A percentile compares a stretch with the other conserved stretches of the same genome.
These are phyloP conservation scores for Thermoascus crustaceus DNA, from an alignment of 2,329 filamentous ascomycete species.

Conservation along the genomic window DNA sequence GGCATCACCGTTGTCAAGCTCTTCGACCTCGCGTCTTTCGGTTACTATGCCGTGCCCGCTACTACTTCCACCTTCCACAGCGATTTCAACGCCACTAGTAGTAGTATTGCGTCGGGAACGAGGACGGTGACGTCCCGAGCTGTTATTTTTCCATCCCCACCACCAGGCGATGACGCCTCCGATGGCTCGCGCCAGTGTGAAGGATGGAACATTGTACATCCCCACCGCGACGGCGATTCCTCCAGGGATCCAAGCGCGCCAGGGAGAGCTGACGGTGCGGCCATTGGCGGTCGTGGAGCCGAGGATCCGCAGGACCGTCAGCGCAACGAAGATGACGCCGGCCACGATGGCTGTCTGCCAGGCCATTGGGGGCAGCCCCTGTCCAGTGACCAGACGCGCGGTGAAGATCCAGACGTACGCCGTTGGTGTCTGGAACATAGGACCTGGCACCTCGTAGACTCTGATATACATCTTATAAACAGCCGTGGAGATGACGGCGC, in stretches of 20 bases:
- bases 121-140: constrained; percentile 37
- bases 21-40: background rate
- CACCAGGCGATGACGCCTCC: constrained; percentile 72
- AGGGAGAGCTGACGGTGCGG: constrained; percentile 40
- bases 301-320: constrained; percentile 63
- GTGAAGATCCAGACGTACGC: constrained; percentile 98
- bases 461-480: constrained; percentile 86
- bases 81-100: background rate
- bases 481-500: constrained; percentile 74
- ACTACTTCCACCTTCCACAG: background rate
- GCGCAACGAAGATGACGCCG: constrained; percentile 62
- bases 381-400: constrained; percentile 80
- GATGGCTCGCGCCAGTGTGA: constrained; percentile 78
- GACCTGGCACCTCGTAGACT: constrained; percentile 81
- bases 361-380: constrained; percentile 77
- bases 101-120: background rate
- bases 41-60: background rate
- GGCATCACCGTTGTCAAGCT: constrained; percentile 35
- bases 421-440: constrained; percentile 87
- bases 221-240: constrained; percentile 95
- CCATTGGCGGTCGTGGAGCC: constrained; percentile 28
- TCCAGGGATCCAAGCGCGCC: constrained; percentile 73
- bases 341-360: constrained; percentile 68
- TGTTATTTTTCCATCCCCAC: constrained; percentile 52
- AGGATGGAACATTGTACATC: constrained; percentile 97